Evolutionary conservation across 1,284 basidiomycete species (phyloP).

Genomic region (Paramarasmius palmivorus): DNA sequence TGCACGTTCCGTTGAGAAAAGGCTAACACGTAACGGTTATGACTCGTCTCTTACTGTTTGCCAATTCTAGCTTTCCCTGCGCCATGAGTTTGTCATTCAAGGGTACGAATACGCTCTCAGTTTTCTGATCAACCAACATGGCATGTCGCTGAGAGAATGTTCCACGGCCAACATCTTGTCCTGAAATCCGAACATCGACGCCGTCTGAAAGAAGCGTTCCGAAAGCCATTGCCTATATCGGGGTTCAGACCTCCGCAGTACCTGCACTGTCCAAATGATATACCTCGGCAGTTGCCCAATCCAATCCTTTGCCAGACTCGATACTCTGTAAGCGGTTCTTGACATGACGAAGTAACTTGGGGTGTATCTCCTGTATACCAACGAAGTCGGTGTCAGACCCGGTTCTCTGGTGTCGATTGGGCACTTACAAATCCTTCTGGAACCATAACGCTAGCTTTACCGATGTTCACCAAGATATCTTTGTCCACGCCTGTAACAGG

Average conservation of each 20-base stretch:
- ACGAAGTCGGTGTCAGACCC: neutral
- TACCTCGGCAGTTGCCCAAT: slow-evolving; percentile 89
- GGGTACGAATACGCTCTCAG: slow-evolving; percentile 76
- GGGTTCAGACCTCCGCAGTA: neutral
- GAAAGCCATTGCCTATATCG: slow-evolving; percentile 74
- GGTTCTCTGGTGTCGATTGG: neutral
- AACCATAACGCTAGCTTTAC: slow-evolving; percentile 67
- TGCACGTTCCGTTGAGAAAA: slow-evolving; percentile 26
- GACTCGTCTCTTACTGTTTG: slow-evolving; percentile 65
- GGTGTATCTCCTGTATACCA: slow-evolving; percentile 66
- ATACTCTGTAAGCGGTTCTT: slow-evolving; percentile 75
- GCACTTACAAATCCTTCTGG: slow-evolving; percentile 75
- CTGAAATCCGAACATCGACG: slow-evolving; percentile 80
- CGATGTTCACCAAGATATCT: slow-evolving; percentile 56
- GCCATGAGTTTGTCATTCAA: slow-evolving; percentile 69
- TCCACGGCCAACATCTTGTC: slow-evolving; percentile 88
- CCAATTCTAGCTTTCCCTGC: slow-evolving; percentile 76
- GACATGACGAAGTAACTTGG: slow-evolving; percentile 78
- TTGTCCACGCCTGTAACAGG: slow-evolving; percentile 71
- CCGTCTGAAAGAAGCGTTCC: slow-evolving; percentile 82
- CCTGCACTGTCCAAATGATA: neutral
- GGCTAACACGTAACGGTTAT: slow-evolving; percentile 1
- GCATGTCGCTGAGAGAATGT: slow-evolving; percentile 92
- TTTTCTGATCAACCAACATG: slow-evolving; percentile 86
- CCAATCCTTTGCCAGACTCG: slow-evolving; percentile 69